phyloP scores from a whole-genome alignment of 495 filamentous ascomycete genomes.

The Xylaria castorea region DNA sequence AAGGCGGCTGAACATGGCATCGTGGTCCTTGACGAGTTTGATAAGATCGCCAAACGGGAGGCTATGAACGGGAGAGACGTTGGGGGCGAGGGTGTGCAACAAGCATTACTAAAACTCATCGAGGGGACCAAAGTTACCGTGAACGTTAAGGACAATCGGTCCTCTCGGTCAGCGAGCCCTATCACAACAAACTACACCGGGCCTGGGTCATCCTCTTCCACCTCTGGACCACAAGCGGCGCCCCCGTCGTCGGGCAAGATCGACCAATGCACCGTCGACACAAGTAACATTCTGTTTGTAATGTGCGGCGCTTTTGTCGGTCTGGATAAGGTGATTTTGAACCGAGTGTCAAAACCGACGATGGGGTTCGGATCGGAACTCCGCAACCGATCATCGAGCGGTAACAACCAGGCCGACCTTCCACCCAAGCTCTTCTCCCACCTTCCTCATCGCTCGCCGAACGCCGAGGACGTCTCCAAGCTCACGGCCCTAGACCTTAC shows the following conservation, averaged over 20 bases:
- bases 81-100: constrained; percentile 92
- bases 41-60: constrained; percentile 80
- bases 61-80: constrained; percentile 73
- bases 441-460: constrained; percentile 45
- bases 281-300: constrained; percentile 95
- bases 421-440: constrained; percentile 51
- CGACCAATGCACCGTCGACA: constrained; percentile 89
- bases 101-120: constrained; percentile 93
- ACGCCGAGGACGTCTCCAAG: constrained; percentile 28
- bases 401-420: constrained; percentile 47
- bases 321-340: constrained; percentile 84
- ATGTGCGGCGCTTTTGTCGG: constrained; percentile 96
- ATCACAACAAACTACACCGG: constrained; percentile 48
- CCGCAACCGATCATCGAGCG: constrained; percentile 50
- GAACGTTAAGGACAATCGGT: constrained; percentile 81
- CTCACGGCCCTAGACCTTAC: constrained; percentile 85
- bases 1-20: constrained; percentile 88
- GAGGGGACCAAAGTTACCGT: constrained; percentile 93
- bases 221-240: constrained; percentile 38
- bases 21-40: constrained; percentile 93
- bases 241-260: constrained; percentile 64
- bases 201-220: constrained; percentile 42
- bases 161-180: constrained; percentile 53
- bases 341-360: constrained; percentile 83
- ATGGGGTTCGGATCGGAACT: constrained; percentile 92